phyloP scores from a whole-genome alignment of 495 filamentous ascomycete species.

The Penicillium paxilli region DNA sequence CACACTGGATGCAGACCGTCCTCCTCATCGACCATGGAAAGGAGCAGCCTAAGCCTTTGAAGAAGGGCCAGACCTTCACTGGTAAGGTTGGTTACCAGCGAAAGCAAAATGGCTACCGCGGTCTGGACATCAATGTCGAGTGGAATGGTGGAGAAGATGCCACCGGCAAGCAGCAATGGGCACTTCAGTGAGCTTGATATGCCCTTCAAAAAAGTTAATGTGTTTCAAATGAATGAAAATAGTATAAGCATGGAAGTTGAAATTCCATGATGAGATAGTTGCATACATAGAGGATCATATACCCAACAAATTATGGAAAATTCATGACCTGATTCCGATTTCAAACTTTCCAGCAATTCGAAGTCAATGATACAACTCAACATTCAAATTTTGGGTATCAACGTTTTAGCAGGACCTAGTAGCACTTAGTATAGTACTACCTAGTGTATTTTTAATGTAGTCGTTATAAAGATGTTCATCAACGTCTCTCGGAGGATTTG shows the following conservation, averaged over 20 bases:
- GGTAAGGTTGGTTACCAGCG: constrained; percentile 54
- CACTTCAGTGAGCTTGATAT: constrained; percentile 32
- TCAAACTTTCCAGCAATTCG: neutral
- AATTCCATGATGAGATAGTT: neutral
- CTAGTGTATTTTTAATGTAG: too few species aligned
- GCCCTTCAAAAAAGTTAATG: constrained; percentile 4
- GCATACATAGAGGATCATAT: constrained; percentile 9
- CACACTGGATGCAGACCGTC: constrained; percentile 55
- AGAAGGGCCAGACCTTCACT: constrained; percentile 49
- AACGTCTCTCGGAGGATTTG: neutral
- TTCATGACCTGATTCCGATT: constrained; percentile 1
- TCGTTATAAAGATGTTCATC: too few species aligned
- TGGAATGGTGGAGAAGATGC: constrained; percentile 41
- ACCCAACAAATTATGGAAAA: constrained; percentile 6
- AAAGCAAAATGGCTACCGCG: constrained; percentile 43
- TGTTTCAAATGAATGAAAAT: neutral
- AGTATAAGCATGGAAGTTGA: neutral
- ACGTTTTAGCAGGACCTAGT: too few species aligned
- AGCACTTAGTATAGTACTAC: too few species aligned
- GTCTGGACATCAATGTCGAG: constrained; percentile 47
- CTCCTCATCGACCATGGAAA: constrained; percentile 47
- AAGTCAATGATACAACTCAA: neutral
- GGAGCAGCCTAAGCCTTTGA: constrained; percentile 32
- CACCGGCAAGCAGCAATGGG: constrained; percentile 39
- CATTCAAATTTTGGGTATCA: too few species aligned